phyloP scores from a whole-genome alignment of 23 red algal genomes.

The Gracilaria caudata region DNA sequence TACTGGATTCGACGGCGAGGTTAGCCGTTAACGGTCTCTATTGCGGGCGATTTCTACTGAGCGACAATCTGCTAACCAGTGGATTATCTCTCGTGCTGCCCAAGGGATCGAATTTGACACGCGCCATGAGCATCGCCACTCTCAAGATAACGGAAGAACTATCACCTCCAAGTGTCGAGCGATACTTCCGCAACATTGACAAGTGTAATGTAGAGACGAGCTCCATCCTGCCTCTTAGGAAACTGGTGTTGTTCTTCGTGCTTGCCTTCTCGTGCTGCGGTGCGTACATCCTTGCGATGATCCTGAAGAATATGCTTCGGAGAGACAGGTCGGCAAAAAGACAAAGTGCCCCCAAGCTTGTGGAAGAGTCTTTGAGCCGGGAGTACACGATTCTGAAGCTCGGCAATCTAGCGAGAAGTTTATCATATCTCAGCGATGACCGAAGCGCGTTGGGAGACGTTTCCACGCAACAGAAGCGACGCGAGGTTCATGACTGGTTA shows the following conservation, averaged over 20 bases:
- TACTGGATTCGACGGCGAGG: neutral
- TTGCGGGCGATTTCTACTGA: conserved; percentile 1
- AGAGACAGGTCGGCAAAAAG: neutral
- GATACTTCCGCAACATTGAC: neutral
- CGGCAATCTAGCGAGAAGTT: neutral
- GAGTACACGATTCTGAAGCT: neutral
- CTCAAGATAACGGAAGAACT: conserved; percentile 5
- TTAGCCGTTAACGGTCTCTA: neutral
- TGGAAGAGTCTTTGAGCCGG: neutral
- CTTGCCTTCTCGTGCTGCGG: neutral
- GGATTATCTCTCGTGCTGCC: conserved; percentile 13
- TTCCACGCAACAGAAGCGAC: neutral
- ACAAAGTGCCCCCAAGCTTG: neutral
- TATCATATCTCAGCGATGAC: neutral
- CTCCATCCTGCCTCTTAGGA: conserved; percentile 11
- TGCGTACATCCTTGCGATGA: conserved; percentile 6
- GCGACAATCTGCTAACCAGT: neutral
- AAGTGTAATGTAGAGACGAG: neutral
- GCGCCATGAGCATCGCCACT: conserved; percentile 32
- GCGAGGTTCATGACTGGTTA: neutral
- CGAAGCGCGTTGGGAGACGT: neutral
- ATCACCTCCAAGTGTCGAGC: neutral
- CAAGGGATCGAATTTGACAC: neutral
- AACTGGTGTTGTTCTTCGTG: conserved; percentile 43
- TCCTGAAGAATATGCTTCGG: neutral